These are phyloP conservation scores for Porcisia hertigi DNA, from an alignment of 208 protist species.

Conservation along the genomic window DNA sequence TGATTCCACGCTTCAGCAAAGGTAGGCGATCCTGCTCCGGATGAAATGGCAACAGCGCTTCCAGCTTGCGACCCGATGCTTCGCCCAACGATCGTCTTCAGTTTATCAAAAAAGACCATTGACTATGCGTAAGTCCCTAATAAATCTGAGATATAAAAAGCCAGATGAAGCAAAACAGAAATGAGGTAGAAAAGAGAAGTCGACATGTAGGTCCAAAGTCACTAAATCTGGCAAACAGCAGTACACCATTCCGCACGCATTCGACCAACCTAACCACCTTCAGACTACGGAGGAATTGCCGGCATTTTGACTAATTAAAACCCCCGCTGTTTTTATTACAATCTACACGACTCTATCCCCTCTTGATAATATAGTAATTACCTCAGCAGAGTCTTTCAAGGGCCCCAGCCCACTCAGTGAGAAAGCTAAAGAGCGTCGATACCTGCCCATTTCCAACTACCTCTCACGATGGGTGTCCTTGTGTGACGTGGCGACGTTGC, in stretches of 20 bases:
- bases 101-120: constrained; percentile 70
- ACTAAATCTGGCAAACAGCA: background rate
- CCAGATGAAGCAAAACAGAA: background rate
- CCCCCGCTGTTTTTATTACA: no score
- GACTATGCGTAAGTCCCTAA: background rate
- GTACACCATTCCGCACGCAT: background rate
- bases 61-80: constrained; percentile 40
- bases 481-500: background rate
- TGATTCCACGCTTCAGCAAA: constrained; percentile 59
- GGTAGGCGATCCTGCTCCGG: constrained; percentile 38
- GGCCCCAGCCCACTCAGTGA: no score
- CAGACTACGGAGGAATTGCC: no score
- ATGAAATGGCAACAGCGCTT: constrained; percentile 52
- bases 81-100: constrained; percentile 79
- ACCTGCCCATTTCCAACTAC: no score
- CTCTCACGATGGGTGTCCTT: no score
- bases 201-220: background rate
- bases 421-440: no score
- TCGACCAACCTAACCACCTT: no score
- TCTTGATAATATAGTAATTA: no score
- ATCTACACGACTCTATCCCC: no score
- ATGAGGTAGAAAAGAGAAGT: background rate
- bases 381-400: no score
- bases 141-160: background rate
- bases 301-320: no score